These are phyloP conservation scores for Gymnopilus dilepis DNA, from an alignment of 768 basidiomycete species.

Conservation along the genomic window DNA sequence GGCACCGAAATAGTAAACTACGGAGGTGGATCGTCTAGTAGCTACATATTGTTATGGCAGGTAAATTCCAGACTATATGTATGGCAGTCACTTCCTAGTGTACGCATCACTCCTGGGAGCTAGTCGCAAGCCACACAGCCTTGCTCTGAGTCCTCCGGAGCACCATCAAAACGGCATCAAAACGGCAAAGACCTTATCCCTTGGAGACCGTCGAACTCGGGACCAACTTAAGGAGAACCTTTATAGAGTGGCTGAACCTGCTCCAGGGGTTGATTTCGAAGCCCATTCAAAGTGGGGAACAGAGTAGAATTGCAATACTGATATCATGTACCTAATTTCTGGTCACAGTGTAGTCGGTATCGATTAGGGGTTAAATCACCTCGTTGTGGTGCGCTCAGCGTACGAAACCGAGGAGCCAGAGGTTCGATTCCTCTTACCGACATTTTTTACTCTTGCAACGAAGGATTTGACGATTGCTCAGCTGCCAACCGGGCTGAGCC, in stretches of 20 bases:
- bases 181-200: slow-evolving; percentile 5
- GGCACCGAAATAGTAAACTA: too few relatives aligned
- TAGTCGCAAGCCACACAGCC: neutral
- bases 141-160: neutral
- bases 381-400: slow-evolving; percentile 40
- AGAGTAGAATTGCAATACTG: neutral
- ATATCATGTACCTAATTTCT: neutral
- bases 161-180: slow-evolving; percentile 6
- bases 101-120: too few relatives aligned
- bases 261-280: too few relatives aligned
- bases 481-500: too few relatives aligned
- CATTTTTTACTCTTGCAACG: too few relatives aligned
- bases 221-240: neutral
- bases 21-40: too few relatives aligned
- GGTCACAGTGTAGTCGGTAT: too few relatives aligned
- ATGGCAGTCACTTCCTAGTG: too few relatives aligned
- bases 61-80: too few relatives aligned
- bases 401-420: slow-evolving; percentile 33
- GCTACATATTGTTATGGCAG: too few relatives aligned
- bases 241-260: neutral
- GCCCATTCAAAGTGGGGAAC: neutral
- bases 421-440: slow-evolving; percentile 41
- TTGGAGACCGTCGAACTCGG: neutral
- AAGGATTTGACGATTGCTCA: too few relatives aligned
- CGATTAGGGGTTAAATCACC: slow-evolving; percentile 43